Conservation (phyloP, 2,329 filamentous ascomycete genomes). For the Xylaria polymorpha region DNA sequence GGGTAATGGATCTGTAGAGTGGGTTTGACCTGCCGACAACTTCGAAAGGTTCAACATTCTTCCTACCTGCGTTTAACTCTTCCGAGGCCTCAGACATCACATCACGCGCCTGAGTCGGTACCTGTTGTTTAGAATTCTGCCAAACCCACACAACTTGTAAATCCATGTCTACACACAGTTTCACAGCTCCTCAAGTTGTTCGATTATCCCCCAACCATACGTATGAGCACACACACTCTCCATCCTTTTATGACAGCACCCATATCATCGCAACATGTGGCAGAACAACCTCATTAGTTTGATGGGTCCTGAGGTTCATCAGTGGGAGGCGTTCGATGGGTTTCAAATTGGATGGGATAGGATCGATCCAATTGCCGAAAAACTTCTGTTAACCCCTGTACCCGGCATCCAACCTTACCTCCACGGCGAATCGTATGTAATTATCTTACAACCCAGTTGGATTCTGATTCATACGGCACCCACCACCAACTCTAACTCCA, state of each 20-base stretch:
- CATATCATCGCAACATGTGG: not conserved
- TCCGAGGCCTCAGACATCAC: not conserved
- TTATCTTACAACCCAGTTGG: not conserved
- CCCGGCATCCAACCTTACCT: too few relatives aligned
- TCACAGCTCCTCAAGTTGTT: not conserved
- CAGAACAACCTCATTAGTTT: not conserved
- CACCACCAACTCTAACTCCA: not conserved
- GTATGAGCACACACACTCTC: not conserved
- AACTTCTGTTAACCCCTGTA: too few relatives aligned
- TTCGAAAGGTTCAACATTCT: too few relatives aligned
- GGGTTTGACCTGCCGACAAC: too few relatives aligned
- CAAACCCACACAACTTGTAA: not conserved
- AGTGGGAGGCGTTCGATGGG: not conserved
- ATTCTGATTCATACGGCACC: not conserved
- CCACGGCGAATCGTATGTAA: not conserved
- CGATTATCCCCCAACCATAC: not conserved
- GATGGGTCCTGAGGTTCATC: not conserved
- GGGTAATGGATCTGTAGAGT: too few relatives aligned
- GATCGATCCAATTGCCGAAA: not conserved
- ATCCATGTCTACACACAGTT: not conserved
- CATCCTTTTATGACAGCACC: not conserved
- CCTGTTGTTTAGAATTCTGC: not conserved
- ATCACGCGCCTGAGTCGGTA: not conserved
- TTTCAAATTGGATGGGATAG: not conserved
- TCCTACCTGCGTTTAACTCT: not conserved